Percentiles rank a stretch among this genome's conserved stretches.
phyloP scores from a whole-genome alignment of 108 stramenopile genomes.

The Cyclotella sp. region DNA sequence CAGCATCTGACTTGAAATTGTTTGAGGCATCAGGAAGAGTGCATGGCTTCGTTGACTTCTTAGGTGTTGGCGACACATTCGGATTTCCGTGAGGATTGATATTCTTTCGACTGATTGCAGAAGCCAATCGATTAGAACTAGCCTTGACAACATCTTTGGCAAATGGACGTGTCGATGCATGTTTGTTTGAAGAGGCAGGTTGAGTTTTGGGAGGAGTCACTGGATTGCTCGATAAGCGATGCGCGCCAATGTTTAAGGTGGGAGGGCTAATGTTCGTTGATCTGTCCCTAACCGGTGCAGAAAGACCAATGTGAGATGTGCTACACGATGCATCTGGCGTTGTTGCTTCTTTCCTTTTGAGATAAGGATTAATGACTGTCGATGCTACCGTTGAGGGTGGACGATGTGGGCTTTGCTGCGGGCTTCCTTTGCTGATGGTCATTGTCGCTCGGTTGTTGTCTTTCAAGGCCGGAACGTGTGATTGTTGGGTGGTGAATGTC shows the following conservation, averaged over 20 bases:
- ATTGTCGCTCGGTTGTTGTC: background rate
- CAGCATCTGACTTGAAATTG: too few species aligned
- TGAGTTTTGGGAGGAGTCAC: constrained; percentile 11
- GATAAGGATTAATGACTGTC: constrained; percentile 10
- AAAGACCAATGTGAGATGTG: background rate
- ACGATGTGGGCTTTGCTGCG: background rate
- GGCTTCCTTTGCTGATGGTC: background rate
- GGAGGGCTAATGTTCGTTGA: background rate
- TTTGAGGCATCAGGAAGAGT: too few species aligned
- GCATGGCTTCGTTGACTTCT: background rate
- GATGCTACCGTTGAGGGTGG: too few species aligned
- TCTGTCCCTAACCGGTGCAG: background rate
- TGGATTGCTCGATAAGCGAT: background rate
- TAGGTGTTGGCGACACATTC: background rate
- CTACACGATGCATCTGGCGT: background rate
- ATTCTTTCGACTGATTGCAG: background rate
- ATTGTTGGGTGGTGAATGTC: too few species aligned
- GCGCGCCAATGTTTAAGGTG: background rate
- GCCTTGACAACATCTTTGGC: too few species aligned
- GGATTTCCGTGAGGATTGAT: constrained; percentile 1
- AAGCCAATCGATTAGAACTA: too few species aligned
- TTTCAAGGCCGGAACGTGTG: too few species aligned
- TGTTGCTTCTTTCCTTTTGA: constrained; percentile 7
- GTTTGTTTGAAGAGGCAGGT: background rate
- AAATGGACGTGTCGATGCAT: background rate